Conservation (phyloP, 176 grass and related monocot genomes). For the Triticum turgidum region DNA sequence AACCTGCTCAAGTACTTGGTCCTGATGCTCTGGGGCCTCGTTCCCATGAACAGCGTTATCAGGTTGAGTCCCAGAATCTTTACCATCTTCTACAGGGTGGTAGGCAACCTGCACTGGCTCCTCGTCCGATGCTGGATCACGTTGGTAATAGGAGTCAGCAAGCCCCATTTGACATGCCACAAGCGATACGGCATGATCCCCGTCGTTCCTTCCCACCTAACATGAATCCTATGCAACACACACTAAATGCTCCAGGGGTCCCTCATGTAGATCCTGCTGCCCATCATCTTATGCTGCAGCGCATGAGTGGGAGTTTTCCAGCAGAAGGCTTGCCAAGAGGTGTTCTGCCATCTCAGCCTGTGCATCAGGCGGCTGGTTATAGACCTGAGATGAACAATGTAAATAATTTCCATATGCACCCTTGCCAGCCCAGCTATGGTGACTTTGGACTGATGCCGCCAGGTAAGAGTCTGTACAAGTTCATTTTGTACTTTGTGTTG, state of each 20-base stretch:
- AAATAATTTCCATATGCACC: constrained; percentile 75
- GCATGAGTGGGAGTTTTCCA: constrained; percentile 55
- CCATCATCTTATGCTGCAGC: constrained; percentile 72
- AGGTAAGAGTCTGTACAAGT: constrained; percentile 49
- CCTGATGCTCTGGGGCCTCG: constrained; percentile 43
- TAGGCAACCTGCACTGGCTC: constrained; percentile 45
- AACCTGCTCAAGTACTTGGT: constrained; percentile 42
- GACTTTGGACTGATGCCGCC: constrained; percentile 65
- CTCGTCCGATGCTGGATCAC: constrained; percentile 48
- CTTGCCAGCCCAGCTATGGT: constrained; percentile 63
- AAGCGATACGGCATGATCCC: constrained; percentile 52
- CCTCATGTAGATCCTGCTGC: constrained; percentile 58
- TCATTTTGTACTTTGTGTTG: constrained; percentile 18
- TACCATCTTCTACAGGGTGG: constrained; percentile 67
- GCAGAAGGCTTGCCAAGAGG: constrained; percentile 66
- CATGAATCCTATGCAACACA: constrained; percentile 51
- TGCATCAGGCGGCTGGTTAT: constrained; percentile 64
- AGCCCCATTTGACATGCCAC: constrained; percentile 44
- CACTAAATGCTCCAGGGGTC: constrained; percentile 38
- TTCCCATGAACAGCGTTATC: constrained; percentile 29
- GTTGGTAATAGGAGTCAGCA: constrained; percentile 57
- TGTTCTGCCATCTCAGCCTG: constrained; percentile 59
- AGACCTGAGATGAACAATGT: constrained; percentile 74
- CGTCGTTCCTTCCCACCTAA: constrained; percentile 57
- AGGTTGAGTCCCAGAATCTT: constrained; percentile 47